Evolutionary conservation across 768 basidiomycete species (phyloP).

Genomic region (Tulasnella sp.): DNA sequence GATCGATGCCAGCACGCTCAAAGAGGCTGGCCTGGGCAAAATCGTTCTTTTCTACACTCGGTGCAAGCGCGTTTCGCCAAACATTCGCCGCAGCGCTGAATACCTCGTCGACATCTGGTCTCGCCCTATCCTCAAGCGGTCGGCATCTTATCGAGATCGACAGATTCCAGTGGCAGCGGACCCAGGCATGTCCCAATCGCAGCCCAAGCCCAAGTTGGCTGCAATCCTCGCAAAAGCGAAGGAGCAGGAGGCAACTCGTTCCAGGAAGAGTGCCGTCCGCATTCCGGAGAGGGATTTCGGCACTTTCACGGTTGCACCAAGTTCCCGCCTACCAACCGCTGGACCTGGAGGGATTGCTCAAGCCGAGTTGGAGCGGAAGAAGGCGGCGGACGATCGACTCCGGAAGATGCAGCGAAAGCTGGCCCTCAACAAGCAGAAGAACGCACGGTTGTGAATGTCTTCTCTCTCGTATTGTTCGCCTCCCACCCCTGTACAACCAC

Average conservation of each 20-base stretch:
- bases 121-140: slow-evolving; percentile 88
- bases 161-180: slow-evolving; percentile 63
- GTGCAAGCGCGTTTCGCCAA: slow-evolving; percentile 83
- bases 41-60: slow-evolving; percentile 96
- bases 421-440: slow-evolving; percentile 35
- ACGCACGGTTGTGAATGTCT: slow-evolving; percentile 22
- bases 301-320: slow-evolving; percentile 80
- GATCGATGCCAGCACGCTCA: slow-evolving; percentile 87
- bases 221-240: slow-evolving; percentile 69
- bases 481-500: neutral
- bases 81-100: slow-evolving; percentile 78
- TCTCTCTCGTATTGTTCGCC: neutral
- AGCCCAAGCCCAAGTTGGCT: slow-evolving; percentile 60
- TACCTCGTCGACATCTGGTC: slow-evolving; percentile 87
- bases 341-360: slow-evolving; percentile 32
- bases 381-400: slow-evolving; percentile 34
- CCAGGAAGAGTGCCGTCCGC: slow-evolving; percentile 78
- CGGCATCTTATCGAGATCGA: slow-evolving; percentile 76
- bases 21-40: slow-evolving; percentile 86
- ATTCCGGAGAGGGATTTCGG: slow-evolving; percentile 78
- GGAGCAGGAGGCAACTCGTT: slow-evolving; percentile 63
- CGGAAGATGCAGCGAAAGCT: slow-evolving; percentile 37
- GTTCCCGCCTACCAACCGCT: slow-evolving; percentile 30
- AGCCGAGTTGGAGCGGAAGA: slow-evolving; percentile 35
- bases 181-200: slow-evolving; percentile 41